A percentile compares a stretch with the other conserved stretches of the same genome.
Conservation (phyloP, 371 early-diverging fungal genomes). For the Syncephalis fuscata region DNA sequence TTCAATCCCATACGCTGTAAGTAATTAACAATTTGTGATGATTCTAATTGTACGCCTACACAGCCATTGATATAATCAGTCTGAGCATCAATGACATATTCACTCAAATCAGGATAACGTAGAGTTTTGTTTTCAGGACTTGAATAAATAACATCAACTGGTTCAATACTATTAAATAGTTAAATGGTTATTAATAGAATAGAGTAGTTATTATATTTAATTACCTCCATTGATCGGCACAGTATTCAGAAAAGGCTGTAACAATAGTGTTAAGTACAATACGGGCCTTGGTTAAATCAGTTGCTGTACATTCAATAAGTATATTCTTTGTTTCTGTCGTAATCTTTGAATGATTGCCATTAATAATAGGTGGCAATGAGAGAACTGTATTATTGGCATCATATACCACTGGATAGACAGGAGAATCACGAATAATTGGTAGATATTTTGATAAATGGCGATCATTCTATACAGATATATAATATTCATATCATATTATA, state of each 20-base stretch:
- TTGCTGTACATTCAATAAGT: conserved; percentile 98
- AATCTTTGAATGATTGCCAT: conserved; percentile 97
- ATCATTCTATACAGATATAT: conserved; percentile 28
- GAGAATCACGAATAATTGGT: conserved; percentile 80
- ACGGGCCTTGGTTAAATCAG: conserved; percentile 90
- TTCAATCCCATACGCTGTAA: conserved; percentile 77
- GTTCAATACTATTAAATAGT: conserved; percentile 51
- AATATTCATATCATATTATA: not conserved
- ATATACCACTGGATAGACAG: conserved; percentile 84
- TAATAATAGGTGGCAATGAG: conserved; percentile 99
- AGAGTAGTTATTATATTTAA: conserved; percentile 22
- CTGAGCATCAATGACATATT: conserved; percentile 51
- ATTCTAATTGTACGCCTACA: conserved; percentile 52
- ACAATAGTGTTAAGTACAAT: conserved; percentile 85
- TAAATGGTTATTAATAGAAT: not conserved
- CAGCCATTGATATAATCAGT: conserved; percentile 74
- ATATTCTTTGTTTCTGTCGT: conserved; percentile 91
- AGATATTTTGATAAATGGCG: conserved; percentile 81
- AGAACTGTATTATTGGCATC: conserved; percentile 77
- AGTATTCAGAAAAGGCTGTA: conserved; percentile 90
- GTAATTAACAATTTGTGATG: conserved; percentile 59
- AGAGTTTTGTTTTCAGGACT: conserved; percentile 57
- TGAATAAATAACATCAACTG: conserved; percentile 77
- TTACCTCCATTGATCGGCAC: conserved; percentile 62
- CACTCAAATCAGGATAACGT: conserved; percentile 56